phyloP scores from a whole-genome alignment of 106 monocot genomes.

The Dioscorea dumetorum region DNA sequence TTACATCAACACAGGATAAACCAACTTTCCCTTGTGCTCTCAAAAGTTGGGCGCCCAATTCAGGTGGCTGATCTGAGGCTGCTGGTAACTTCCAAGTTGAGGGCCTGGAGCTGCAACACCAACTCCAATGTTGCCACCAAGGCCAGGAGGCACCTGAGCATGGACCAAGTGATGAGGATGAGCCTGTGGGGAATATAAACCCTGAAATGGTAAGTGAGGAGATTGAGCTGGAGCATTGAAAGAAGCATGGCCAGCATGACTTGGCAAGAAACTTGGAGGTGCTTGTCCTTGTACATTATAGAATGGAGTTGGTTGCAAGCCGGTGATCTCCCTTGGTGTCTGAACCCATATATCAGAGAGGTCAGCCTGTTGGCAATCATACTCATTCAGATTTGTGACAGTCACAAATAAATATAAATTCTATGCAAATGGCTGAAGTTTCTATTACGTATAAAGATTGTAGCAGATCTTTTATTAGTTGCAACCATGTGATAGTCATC shows the following conservation, averaged over 20 bases:
- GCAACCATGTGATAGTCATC: too few species aligned
- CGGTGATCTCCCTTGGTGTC: constrained; percentile 49
- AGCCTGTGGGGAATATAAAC: constrained; percentile 55
- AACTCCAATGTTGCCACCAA: constrained; percentile 19
- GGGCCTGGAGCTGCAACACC: constrained; percentile 54
- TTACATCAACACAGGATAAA: too few species aligned
- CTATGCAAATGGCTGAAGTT: too few species aligned
- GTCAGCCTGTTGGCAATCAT: constrained; percentile 35
- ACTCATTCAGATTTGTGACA: too few species aligned
- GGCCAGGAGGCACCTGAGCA: constrained; percentile 10
- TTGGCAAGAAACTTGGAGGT: constrained; percentile 30
- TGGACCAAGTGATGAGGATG: constrained; percentile 54
- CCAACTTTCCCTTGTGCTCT: too few species aligned
- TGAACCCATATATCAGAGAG: constrained; percentile 81
- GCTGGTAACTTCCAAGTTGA: constrained; percentile 68
- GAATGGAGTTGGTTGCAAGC: constrained; percentile 45
- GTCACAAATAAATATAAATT: too few species aligned
- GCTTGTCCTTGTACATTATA: constrained; percentile 49
- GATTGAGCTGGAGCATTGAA: constrained; percentile 55
- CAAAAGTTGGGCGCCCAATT: constrained; percentile 10
- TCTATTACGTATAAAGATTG: too few species aligned
- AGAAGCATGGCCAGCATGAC: constrained; percentile 45
- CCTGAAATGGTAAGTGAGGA: constrained; percentile 50
- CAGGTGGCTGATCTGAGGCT: constrained; percentile 52
- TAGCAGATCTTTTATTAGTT: too few species aligned